phyloP scores from a whole-genome alignment of 495 filamentous ascomycete species.

The Penicillium manginii region DNA sequence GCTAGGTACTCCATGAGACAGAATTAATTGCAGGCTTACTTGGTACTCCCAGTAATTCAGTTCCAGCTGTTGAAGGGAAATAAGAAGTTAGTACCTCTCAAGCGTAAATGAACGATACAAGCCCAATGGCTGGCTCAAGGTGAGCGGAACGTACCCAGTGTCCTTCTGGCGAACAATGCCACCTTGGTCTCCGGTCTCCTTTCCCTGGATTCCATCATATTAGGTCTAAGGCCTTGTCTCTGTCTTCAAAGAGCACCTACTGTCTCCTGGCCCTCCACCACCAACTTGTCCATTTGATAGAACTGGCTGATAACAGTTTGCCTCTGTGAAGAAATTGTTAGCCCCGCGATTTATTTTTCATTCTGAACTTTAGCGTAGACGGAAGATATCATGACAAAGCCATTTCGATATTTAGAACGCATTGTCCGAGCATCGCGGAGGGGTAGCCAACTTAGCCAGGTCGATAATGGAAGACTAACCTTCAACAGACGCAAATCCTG shows the following conservation, averaged over 20 bases:
- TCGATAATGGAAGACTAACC: conserved; percentile 57
- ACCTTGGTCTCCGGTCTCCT: conserved; percentile 69
- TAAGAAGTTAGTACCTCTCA: background rate
- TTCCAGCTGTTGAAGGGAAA: conserved; percentile 45
- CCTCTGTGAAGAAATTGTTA: conserved; percentile 60
- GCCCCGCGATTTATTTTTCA: background rate
- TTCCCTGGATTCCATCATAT: conserved; percentile 57
- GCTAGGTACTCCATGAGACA: conserved; percentile 14
- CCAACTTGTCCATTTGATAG: conserved; percentile 87
- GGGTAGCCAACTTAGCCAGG: background rate
- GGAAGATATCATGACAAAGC: background rate
- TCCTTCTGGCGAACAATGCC: conserved; percentile 81
- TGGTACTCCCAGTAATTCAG: conserved; percentile 26
- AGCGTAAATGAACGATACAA: background rate
- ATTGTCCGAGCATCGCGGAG: background rate
- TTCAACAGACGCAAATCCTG: conserved; percentile 89
- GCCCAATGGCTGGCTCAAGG: conserved; percentile 9
- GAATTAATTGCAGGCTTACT: conserved; percentile 11
- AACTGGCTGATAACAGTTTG: conserved; percentile 96
- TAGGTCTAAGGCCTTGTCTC: background rate
- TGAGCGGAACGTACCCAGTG: conserved; percentile 62
- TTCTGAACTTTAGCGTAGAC: background rate
- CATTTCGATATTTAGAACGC: background rate
- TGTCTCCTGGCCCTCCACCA: conserved; percentile 84
- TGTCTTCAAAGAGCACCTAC: conserved; percentile 32